Conservation (phyloP, 257 asterid genomes). For the Fraxinus anomala region DNA sequence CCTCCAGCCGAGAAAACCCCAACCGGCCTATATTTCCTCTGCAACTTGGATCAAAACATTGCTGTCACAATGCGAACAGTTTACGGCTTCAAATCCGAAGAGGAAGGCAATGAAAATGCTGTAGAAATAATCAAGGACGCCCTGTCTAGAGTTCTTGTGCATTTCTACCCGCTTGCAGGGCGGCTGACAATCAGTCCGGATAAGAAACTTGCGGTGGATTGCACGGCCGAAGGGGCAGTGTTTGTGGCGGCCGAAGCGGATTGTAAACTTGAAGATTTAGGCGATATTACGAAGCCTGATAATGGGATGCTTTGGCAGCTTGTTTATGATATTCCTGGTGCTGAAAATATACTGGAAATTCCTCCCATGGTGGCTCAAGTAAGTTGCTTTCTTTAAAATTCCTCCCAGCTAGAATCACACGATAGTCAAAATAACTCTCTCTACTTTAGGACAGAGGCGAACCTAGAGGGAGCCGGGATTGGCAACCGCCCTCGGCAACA, state of each 20-base stretch:
- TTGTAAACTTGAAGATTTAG: slow-evolving; percentile 53
- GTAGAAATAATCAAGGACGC: slow-evolving; percentile 60
- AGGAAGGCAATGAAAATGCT: slow-evolving; percentile 54
- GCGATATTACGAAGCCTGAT: slow-evolving; percentile 81
- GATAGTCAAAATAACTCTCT: too few species aligned
- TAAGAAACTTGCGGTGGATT: slow-evolving; percentile 75
- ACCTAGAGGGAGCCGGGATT: too few species aligned
- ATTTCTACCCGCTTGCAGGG: slow-evolving; percentile 80
- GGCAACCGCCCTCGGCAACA: too few species aligned
- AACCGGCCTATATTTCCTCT: slow-evolving; percentile 65
- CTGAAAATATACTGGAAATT: slow-evolving; percentile 57
- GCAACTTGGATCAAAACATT: slow-evolving; percentile 86
- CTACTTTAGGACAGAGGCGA: too few species aligned
- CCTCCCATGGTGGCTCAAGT: slow-evolving; percentile 95
- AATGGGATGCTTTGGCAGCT: slow-evolving; percentile 77
- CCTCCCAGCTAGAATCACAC: too few species aligned
- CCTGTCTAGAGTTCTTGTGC: slow-evolving; percentile 69
- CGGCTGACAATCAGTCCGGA: slow-evolving; percentile 64
- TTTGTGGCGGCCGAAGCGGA: slow-evolving; percentile 89
- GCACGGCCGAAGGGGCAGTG: slow-evolving; percentile 80
- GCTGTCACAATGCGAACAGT: slow-evolving; percentile 78
- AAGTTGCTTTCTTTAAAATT: not conserved
- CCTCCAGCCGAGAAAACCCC: slow-evolving; percentile 64
- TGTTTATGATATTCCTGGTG: slow-evolving; percentile 83
- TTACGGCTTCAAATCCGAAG: slow-evolving; percentile 78